Conservation (phyloP, 2,329 filamentous ascomycete genomes). For the Didymella arachidicola region DNA sequence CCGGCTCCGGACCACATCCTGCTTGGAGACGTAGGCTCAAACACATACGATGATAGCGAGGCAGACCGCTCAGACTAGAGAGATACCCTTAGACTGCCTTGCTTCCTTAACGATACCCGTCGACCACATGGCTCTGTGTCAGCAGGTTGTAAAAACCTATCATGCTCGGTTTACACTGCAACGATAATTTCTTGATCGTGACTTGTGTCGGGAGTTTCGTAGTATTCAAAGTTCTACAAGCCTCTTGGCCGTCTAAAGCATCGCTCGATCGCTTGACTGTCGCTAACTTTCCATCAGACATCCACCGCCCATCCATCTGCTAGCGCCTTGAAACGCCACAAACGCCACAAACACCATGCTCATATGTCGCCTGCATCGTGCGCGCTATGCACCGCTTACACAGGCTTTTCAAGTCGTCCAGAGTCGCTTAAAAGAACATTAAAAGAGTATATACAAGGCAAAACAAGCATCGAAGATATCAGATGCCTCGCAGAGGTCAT, state of each 20-base stretch:
- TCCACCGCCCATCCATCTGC: conserved; percentile 5
- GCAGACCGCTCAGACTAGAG: conserved; percentile 24
- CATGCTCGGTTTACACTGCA: background rate
- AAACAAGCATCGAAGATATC: conserved; percentile 24
- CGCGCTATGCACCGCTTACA: conserved; percentile 1
- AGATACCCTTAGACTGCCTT: conserved; percentile 16
- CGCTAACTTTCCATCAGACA: background rate
- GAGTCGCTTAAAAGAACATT: conserved; percentile 28
- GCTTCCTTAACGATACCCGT: conserved; percentile 12
- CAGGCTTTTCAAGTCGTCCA: conserved; percentile 7
- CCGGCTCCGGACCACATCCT: conserved; percentile 74
- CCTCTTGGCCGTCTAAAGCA: conserved; percentile 16
- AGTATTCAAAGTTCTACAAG: conserved; percentile 17
- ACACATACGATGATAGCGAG: conserved; percentile 69
- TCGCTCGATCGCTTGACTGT: conserved; percentile 4
- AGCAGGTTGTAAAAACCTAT: background rate
- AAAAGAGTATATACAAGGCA: conserved; percentile 44
- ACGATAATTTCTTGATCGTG: background rate
- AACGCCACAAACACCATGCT: conserved; percentile 21
- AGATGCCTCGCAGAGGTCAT: conserved; percentile 28
- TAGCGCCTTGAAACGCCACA: conserved; percentile 15
- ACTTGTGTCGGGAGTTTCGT: background rate
- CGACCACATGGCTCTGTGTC: background rate
- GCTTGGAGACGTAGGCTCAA: conserved; percentile 67
- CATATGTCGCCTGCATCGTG: background rate